Base-by-base conservation (phyloP, 768 basidiomycete species). In the Pulveroboletus sp. region DNA sequence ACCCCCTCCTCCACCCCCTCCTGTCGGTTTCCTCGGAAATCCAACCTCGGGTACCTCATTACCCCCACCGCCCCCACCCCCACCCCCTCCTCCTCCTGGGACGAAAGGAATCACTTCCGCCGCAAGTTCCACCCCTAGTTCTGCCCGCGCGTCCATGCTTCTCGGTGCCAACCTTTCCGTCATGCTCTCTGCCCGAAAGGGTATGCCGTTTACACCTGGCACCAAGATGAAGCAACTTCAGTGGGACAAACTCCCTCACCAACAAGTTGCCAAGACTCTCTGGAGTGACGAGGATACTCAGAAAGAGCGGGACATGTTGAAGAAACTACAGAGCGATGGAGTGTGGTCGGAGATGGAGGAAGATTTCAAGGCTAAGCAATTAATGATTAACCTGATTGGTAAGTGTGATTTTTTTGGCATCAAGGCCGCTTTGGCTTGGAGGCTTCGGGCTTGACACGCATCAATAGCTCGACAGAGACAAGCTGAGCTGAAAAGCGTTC, bases 171-270 rank as follows among this genome's bases (percentile, higher is more conserved):
- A 80, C 55, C 63, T 86, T 40, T 77, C 74, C 55, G 74, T 74
- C 26, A 67, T 85, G 55, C 64, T 83, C 17, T 75, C 76, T 41
- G 75, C 77, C 38, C 86, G 92, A 42, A 97, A 97, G 68, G 90
- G 92, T 61, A 80, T 96, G 63, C 76, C 82, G 4, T 77, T 93
- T 36, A 85, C 89, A 27, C 89, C 94, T 2, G 84, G 79, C 51
- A 88, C 82, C 30, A 93, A 93, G 76, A 93, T 97, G 89, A 97
- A 97, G 65, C 93, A 97, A 65, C 73, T 99, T 47, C 94, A 97
- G 63, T 99, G 95, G 95, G 94, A 97, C 65, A 98, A 97, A 62
- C 76, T 99, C n/a, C 84, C 89, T 20, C 92, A 92, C 49, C 85
- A 88, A 56, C 85, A 89, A 59, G 84, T 92, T 29, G 74, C 74